These are phyloP conservation scores for Cryptococcus wingfieldii DNA, from an alignment of 1,284 basidiomycete genomes.

Conservation along the genomic window DNA sequence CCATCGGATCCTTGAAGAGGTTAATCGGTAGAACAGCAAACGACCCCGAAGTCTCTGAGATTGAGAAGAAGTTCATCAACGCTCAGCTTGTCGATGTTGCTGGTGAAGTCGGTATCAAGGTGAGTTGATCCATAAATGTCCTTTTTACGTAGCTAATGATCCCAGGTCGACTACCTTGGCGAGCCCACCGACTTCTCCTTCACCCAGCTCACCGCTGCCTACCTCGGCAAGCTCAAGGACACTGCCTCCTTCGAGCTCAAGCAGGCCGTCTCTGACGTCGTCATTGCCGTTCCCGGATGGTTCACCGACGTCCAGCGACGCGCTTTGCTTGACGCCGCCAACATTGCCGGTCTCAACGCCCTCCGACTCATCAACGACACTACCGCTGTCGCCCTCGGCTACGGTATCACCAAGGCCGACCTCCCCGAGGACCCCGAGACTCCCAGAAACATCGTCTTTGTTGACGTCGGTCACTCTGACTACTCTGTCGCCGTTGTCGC, in stretches of 20 bases:
- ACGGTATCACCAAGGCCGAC: constrained; percentile 94
- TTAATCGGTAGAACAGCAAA: constrained; percentile 70
- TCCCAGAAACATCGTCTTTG: constrained; percentile 79
- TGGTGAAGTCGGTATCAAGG: constrained; percentile 77
- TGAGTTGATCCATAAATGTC: constrained; percentile 45
- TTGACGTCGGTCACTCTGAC: constrained; percentile 87
- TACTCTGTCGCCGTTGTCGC: constrained; percentile 79
- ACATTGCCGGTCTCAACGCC: constrained; percentile 79
- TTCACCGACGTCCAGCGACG: constrained; percentile 87
- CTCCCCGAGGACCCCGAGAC: constrained; percentile 72
- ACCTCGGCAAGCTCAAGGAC: constrained; percentile 81
- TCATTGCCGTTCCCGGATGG: constrained; percentile 91
- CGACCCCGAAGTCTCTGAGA: constrained; percentile 71
- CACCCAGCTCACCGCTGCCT: constrained; percentile 81
- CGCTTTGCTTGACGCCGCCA: constrained; percentile 78
- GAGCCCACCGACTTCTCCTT: constrained; percentile 72
- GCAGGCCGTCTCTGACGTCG: constrained; percentile 76
- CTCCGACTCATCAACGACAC: constrained; percentile 93
- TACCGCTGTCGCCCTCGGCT: constrained; percentile 86
- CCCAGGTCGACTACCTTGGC: constrained; percentile 78
- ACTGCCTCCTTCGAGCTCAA: constrained; percentile 79
- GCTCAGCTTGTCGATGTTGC: constrained; percentile 74
- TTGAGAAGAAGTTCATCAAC: constrained; percentile 85
- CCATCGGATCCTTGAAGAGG: constrained; percentile 82
- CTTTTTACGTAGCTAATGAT: neutral